Conservation (phyloP, 208 protist genomes). For the Trypanosomatidae sp. region DNA sequence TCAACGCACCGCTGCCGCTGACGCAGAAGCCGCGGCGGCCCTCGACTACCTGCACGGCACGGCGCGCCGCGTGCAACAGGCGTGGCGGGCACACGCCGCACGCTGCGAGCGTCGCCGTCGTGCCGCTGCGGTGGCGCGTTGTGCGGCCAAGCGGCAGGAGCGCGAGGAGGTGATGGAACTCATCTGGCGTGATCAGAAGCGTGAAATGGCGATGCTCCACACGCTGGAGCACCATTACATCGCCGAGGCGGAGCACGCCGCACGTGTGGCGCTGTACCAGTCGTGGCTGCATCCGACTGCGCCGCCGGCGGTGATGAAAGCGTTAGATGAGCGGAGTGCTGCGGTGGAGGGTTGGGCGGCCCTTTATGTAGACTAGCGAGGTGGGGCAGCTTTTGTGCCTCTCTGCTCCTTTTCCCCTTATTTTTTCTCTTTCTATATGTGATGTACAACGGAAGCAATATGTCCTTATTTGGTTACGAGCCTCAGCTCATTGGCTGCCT, state of each 20-base stretch:
- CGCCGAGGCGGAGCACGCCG: constrained; percentile 24
- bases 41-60: constrained; percentile 9
- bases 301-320: too few species aligned
- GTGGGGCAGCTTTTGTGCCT: too few species aligned
- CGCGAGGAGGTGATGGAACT: constrained; percentile 43
- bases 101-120: constrained; percentile 20
- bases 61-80: constrained; percentile 38
- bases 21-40: constrained; percentile 15
- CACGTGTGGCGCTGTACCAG: constrained; percentile 16
- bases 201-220: constrained; percentile 24
- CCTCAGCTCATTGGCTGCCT: too few species aligned
- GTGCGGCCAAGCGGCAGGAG: constrained; percentile 37
- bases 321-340: too few species aligned
- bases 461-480: too few species aligned
- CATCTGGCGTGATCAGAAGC: constrained; percentile 29
- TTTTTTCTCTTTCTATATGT: too few species aligned
- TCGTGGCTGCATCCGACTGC: too few species aligned
- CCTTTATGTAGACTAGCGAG: too few species aligned
- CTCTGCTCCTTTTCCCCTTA: too few species aligned
- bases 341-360: too few species aligned
- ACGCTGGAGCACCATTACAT: constrained; percentile 33
- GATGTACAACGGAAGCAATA: too few species aligned
- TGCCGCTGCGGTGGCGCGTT: constrained; percentile 4
- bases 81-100: constrained; percentile 40
- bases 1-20: constrained; percentile 13